Conservation (phyloP, 1,284 basidiomycete genomes). For the Trametes pubescens region DNA sequence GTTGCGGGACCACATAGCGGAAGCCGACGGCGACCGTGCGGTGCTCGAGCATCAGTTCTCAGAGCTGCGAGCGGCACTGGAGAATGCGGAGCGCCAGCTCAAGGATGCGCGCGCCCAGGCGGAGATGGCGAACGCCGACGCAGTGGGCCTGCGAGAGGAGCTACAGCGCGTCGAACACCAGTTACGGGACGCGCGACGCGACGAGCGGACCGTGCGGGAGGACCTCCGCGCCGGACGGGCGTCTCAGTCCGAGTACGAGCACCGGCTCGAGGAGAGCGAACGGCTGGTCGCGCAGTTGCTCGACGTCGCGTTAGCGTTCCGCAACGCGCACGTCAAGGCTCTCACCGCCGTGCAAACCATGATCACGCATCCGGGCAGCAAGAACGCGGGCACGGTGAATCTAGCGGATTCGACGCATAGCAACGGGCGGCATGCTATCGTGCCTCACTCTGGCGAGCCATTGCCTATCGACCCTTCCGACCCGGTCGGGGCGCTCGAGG, state of each 20-base stretch:
- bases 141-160: constrained; percentile 73
- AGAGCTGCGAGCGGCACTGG: constrained; percentile 72
- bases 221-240: constrained; percentile 66
- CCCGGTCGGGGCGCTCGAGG: constrained; percentile 70
- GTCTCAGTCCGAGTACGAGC: constrained; percentile 73
- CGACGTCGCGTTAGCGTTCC: constrained; percentile 77
- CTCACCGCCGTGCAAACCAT: constrained; percentile 68
- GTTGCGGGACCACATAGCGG: constrained; percentile 88
- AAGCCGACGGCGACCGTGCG: constrained; percentile 91
- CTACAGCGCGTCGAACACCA: constrained; percentile 74
- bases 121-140: constrained; percentile 70
- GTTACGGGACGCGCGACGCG: constrained; percentile 65
- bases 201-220: constrained; percentile 68
- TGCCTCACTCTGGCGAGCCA: constrained; percentile 67
- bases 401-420: constrained; percentile 57
- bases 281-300: constrained; percentile 76
- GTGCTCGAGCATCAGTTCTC: constrained; percentile 89
- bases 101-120: constrained; percentile 66
- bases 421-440: constrained; percentile 56
- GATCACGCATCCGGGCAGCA: constrained; percentile 60
- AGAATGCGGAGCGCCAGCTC: constrained; percentile 64
- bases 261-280: constrained; percentile 63
- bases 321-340: constrained; percentile 76
- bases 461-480: constrained; percentile 79
- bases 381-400: constrained; percentile 27